A percentile compares a stretch with the other conserved stretches of the same genome.
Evolutionary conservation across 2,329 filamentous ascomycete species (phyloP).

Genomic region (Botrytis paeoniae): DNA sequence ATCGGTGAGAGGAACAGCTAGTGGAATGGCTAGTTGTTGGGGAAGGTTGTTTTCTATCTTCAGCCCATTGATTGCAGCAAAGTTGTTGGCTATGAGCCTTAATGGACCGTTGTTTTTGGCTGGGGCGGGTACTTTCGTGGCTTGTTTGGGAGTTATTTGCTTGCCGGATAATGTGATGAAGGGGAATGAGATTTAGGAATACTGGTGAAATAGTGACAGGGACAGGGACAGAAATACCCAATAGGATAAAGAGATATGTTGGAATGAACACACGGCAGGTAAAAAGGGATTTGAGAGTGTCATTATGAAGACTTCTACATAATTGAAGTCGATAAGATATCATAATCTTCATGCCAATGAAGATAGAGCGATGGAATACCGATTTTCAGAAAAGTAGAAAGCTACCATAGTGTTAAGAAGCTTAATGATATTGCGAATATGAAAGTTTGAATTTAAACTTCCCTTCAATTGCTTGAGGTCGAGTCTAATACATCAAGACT

Average conservation of each 20-base stretch:
- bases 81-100: constrained; percentile 41
- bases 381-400: not conserved
- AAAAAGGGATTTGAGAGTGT: not conserved
- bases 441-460: not conserved
- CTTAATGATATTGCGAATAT: not conserved
- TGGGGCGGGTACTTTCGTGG: constrained; percentile 52
- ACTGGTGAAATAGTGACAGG: not conserved
- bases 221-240: not conserved
- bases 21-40: constrained; percentile 57
- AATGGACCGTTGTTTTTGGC: constrained; percentile 55
- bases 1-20: constrained; percentile 50
- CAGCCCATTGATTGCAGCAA: constrained; percentile 53
- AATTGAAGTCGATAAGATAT: not conserved
- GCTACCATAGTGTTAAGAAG: no score
- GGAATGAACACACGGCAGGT: not conserved
- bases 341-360: not conserved
- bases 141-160: constrained; percentile 49
- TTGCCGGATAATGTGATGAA: constrained; percentile 40
- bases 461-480: not conserved
- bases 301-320: not conserved
- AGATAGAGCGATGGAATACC: no score
- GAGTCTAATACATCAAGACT: not conserved
- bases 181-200: constrained; percentile 13
- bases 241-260: not conserved
- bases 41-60: constrained; percentile 57